Evolutionary conservation across 805 yeast genomes (phyloP), one percentile per base, ranked within the genome.

Genomic region (Myxozyma vanderwaltii): DNA sequence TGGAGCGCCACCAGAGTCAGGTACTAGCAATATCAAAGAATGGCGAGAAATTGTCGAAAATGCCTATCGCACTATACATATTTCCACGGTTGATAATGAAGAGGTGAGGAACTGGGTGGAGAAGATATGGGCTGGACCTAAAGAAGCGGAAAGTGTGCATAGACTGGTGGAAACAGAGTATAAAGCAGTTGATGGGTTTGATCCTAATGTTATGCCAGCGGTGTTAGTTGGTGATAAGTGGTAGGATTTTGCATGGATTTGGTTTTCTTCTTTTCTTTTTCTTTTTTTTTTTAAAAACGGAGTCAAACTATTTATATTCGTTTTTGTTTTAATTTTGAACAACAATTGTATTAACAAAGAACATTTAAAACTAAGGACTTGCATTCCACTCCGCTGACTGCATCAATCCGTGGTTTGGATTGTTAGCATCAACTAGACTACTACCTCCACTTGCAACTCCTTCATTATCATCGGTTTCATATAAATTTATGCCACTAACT

Each of bases 11-110:
- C 68, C 58, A 6, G 52, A 38, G 17, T 48, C 51, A 3, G 52
- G 44, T 5, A 33, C 19, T 21, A 29, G 2, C 21, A 29, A 13
- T 35, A 66, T 67, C 13, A 69, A 67, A 54, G 73, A 69, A 48
- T 75, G 74, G 75, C 65, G 58, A 54, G 72, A 63, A 59, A 70
- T 65, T 44, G 64, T 61, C 57, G 75, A 71, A 59, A 62, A 50
- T 15, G 51, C 51, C 83, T 86, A 70, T 80, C 23, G 67, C 67
- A 8, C 72, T 24, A 77, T 78, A 3, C 68, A 71, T 19, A 63
- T 68, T 1, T 67, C 69, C 19, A 44, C 31, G 1, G 48, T 61
- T 12, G 50, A 59, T 21, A 50, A 52, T 8, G 45, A 45, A 7
- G 40, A 24, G 15, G 59, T 65, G 4, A 40, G 24, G 41, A 44